A percentile compares a stretch with the other conserved stretches of the same genome.
These are phyloP conservation scores for Auricularia auricula-judae DNA, from an alignment of 768 basidiomycete species.

Conservation along the genomic window DNA sequence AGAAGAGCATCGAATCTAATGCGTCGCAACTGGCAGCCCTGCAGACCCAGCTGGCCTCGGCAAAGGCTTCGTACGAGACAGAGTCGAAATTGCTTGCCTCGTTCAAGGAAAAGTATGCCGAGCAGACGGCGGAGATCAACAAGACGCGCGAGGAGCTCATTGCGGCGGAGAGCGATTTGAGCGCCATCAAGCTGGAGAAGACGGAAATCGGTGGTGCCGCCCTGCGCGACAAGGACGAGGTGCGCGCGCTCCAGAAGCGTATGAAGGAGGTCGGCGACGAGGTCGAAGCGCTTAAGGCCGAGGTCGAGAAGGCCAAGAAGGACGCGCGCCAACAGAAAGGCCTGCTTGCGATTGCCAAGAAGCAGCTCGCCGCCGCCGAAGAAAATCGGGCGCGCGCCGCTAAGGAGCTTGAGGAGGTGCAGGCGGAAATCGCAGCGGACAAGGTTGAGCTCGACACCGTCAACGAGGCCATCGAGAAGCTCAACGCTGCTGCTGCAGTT, in stretches of 20 bases:
- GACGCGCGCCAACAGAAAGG: conserved; percentile 97
- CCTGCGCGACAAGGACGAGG: conserved; percentile 89
- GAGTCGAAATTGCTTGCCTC: conserved; percentile 61
- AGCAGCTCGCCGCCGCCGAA: conserved; percentile 83
- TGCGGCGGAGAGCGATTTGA: conserved; percentile 82
- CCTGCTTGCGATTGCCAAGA: conserved; percentile 84
- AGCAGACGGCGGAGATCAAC: conserved; percentile 62
- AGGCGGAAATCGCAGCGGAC: conserved; percentile 38
- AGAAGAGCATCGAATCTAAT: conserved; percentile 53
- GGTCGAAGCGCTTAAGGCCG: conserved; percentile 54
- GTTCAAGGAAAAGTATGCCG: conserved; percentile 54
- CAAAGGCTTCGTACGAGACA: conserved; percentile 77
- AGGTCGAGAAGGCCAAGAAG: conserved; percentile 82
- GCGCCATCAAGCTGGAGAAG: conserved; percentile 81
- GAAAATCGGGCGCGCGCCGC: conserved; percentile 56
- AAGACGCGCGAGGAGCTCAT: conserved; percentile 72
- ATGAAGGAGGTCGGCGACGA: conserved; percentile 75
- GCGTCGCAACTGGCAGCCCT: conserved; percentile 67
- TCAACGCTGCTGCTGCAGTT: conserved; percentile 9
- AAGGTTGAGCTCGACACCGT: conserved; percentile 44
- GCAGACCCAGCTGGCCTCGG: conserved; percentile 72
- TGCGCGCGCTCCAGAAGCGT: conserved; percentile 69
- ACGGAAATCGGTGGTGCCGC: conserved; percentile 79
- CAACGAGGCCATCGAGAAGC: conserved; percentile 38
- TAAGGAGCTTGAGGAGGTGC: conserved; percentile 61